Percentiles rank a stretch among this genome's conserved stretches.
phyloP scores from a whole-genome alignment of 2,329 filamentous ascomycete genomes.

The Botrytis squamosa region DNA sequence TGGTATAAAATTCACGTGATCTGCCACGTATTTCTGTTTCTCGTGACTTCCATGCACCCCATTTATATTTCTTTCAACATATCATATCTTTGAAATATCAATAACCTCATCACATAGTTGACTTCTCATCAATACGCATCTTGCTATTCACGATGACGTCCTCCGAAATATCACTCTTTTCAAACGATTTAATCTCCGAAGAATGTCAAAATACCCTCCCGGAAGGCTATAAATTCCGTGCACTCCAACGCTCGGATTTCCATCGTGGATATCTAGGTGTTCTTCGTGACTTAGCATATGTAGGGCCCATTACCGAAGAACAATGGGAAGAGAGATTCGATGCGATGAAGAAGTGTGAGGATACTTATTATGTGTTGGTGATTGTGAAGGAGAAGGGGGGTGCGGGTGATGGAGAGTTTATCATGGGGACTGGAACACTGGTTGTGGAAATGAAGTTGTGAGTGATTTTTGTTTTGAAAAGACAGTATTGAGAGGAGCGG shows the following conservation, averaged over 20 bases:
- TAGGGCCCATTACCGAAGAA: constrained; percentile 76
- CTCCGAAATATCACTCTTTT: constrained; percentile 6
- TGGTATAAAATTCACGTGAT: background rate
- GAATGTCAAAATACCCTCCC: constrained; percentile 12
- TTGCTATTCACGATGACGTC: background rate
- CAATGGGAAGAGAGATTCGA: constrained; percentile 76
- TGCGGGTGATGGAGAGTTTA: constrained; percentile 60
- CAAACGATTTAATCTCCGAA: constrained; percentile 8
- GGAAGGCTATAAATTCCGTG: constrained; percentile 16
- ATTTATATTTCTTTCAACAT: constrained; percentile 1
- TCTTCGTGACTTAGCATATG: constrained; percentile 40
- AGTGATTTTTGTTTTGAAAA: constrained; percentile 38
- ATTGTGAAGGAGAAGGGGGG: constrained; percentile 52
- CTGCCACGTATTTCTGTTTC: background rate
- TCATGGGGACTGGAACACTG: constrained; percentile 85
- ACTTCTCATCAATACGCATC: background rate
- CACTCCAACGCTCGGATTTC: constrained; percentile 18
- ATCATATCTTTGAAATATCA: background rate
- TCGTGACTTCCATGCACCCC: constrained; percentile 11
- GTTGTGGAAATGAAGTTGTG: constrained; percentile 92
- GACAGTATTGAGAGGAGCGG: too few relatives aligned
- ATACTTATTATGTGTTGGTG: constrained; percentile 82
- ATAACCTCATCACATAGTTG: background rate
- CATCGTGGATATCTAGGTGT: constrained; percentile 14
- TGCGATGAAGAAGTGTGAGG: constrained; percentile 60